Evolutionary conservation across 2,329 filamentous ascomycete species (phyloP), one percentile per base, ranked within the genome.

Genomic region (Fusarium nematophilum): DNA sequence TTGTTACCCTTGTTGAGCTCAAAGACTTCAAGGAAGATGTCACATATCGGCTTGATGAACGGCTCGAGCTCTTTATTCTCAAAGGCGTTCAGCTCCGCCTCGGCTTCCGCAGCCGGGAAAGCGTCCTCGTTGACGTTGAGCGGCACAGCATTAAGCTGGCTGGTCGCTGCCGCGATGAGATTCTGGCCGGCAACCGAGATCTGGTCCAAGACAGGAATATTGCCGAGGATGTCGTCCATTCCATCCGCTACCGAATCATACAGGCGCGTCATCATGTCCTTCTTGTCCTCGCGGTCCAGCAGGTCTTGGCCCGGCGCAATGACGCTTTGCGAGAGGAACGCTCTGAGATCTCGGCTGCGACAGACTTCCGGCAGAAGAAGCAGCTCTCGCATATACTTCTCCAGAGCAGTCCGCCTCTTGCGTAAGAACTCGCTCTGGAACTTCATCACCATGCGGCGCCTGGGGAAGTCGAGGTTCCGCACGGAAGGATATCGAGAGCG

Each of bases 161-260:
- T 88, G 9, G 87, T 87, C 2, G 87, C 91, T 26, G 91, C 91
- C 1, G 90, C 90, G 53, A 95, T 90, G 43, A 98, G 84, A 69
- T 93, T 97, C 72, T 98, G 94, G 0, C 94, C 94, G 6, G 95
- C 93, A 2, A 93, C 85, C 0, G 93, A 97, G 6, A 99, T 85
- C 73, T 98, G 95, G 68, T 99, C 95, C 25, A 99, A 83, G 0
- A 97, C 93, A 2, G 95, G 92, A 36, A 98, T 94, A 71, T 97
- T 98, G 51, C 95, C 95, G 4, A 99, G 81, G 49, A 99, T 96
- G 67, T 99, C 95, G 72, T 99, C 95, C 90, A 99, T 96, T 27
- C 96, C 95, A 71, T 99, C 95, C 1, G 94, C 91, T 17, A 99
- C 94, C 0, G 94, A 98, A 73, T 96, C 96, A 77, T 98, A 99